Conservation (phyloP, 140 eudicot genomes). For the Flaveria floridana region DNA sequence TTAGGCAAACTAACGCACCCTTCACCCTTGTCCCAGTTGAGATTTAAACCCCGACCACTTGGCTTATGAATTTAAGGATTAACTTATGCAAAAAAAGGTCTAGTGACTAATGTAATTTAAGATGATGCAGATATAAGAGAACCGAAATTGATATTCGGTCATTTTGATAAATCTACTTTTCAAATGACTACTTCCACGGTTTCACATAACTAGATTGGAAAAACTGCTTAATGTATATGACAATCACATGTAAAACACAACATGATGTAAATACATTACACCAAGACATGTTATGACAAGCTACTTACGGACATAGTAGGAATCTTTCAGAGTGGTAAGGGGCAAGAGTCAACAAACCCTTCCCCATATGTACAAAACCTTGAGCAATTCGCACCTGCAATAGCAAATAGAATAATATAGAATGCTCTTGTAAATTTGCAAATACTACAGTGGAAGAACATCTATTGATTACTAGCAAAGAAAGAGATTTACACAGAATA, state of each 20-base stretch:
- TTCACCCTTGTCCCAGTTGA: neutral
- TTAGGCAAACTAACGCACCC: neutral
- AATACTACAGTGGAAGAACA: constrained; percentile 1
- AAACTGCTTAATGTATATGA: neutral
- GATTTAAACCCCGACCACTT: neutral
- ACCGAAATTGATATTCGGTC: neutral
- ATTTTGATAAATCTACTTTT: neutral
- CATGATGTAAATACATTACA: neutral
- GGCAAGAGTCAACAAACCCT: constrained; percentile 79
- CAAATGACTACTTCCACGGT: neutral
- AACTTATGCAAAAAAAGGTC: neutral
- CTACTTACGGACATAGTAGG: constrained; percentile 81
- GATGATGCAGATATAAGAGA: neutral
- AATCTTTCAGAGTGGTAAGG: constrained; percentile 94
- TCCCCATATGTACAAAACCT: constrained; percentile 95
- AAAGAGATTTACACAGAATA: constrained; percentile 64
- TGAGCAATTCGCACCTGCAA: constrained; percentile 94
- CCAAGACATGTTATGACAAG: neutral
- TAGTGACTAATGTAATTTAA: neutral
- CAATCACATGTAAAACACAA: neutral
- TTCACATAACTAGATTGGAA: neutral
- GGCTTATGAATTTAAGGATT: neutral
- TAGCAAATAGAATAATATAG: neutral
- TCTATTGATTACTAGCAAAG: neutral
- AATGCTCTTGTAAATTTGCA: neutral